These are phyloP conservation scores for Triticum aestivum DNA, from an alignment of 176 grass and related monocot species.

Conservation along the genomic window IWGSC_CS_RefSeq_v2.1 NC_057795.1:124327873-124328372, in stretches of 20 bases:
- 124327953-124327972: slow-evolving; percentile 51
- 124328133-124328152: slow-evolving; percentile 76
- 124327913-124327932: slow-evolving; percentile 18
- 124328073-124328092: neutral
- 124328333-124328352: neutral
- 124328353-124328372: neutral
- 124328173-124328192: slow-evolving; percentile 76
- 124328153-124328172: slow-evolving; percentile 91
- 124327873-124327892: neutral
- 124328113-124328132: slow-evolving; percentile 46
- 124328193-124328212: slow-evolving; percentile 95
- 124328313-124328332: neutral
- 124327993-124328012: slow-evolving; percentile 59
- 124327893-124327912: neutral
- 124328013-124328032: slow-evolving; percentile 65
- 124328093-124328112: neutral
- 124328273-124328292: slow-evolving; percentile 59
- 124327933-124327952: slow-evolving; percentile 43
- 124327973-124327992: slow-evolving; percentile 45
- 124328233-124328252: slow-evolving; percentile 62
- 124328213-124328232: slow-evolving; percentile 80
- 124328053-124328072: slow-evolving; percentile 12
- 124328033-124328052: slow-evolving; percentile 27
- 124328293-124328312: neutral
- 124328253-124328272: slow-evolving; percentile 77